phyloP scores from a whole-genome alignment of 495 filamentous ascomycete species.

The Penicillium alfredii region DNA sequence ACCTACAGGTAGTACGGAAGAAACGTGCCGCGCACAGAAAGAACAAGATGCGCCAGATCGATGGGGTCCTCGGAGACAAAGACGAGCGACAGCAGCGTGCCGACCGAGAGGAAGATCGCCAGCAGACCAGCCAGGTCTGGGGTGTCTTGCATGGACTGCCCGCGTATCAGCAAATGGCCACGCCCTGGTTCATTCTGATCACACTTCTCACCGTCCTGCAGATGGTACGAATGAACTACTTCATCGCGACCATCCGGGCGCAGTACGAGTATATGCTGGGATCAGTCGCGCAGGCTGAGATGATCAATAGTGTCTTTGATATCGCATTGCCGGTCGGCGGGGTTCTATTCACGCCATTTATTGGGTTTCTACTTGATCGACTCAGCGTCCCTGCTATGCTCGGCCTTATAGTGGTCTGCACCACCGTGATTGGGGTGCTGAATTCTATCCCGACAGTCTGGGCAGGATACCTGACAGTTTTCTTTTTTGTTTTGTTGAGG shows the following conservation, averaged over 20 bases:
- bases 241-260: slow-evolving; percentile 81
- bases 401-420: slow-evolving; percentile 60
- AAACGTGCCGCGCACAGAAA: slow-evolving; percentile 56
- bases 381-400: slow-evolving; percentile 64
- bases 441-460: slow-evolving; percentile 66
- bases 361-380: slow-evolving; percentile 71
- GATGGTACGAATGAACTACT: slow-evolving; percentile 96
- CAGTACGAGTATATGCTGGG: slow-evolving; percentile 77
- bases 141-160: slow-evolving; percentile 75
- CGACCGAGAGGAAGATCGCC: slow-evolving; percentile 49
- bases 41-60: slow-evolving; percentile 60
- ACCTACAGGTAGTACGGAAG: slow-evolving; percentile 47
- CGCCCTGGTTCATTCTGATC: slow-evolving; percentile 89
- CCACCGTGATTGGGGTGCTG: slow-evolving; percentile 70
- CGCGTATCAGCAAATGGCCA: slow-evolving; percentile 67
- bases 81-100: slow-evolving; percentile 46
- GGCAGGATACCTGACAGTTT: slow-evolving; percentile 71
- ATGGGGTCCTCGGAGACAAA: slow-evolving; percentile 56
- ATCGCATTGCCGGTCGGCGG: slow-evolving; percentile 84
- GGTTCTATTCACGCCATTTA: slow-evolving; percentile 75
- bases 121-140: slow-evolving; percentile 54
- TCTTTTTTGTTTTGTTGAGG: slow-evolving; percentile 60
- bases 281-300: slow-evolving; percentile 50
- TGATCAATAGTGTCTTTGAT: slow-evolving; percentile 84
- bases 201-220: slow-evolving; percentile 88